Evolutionary conservation across 192 early-diverging fungal species (phyloP), one percentile per base, ranked within the genome.

Genomic region (Chytriomyces sp.): DNA sequence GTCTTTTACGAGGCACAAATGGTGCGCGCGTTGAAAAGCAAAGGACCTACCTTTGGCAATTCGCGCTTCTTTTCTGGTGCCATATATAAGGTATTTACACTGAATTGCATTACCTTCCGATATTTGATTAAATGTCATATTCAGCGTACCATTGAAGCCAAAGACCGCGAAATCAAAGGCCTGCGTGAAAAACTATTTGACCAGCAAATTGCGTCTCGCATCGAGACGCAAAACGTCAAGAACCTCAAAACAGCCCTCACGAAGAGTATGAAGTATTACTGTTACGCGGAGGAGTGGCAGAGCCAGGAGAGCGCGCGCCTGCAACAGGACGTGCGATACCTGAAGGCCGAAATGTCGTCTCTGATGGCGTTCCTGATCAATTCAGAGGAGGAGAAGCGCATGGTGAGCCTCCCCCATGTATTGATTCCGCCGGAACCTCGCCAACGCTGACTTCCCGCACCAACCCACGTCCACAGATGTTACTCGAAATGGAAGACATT

Each of bases 241-340:
- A 75, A 79, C 67, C 64, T 88, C 26, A 53, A 78, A 52, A 63
- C 38, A 0, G 86, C 85, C 0, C 60, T 88, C 17, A 81, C 77
- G 39, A 76, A 75, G 57, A 76, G 79, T 4, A 79, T 88, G 62
- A 81, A 83, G 55, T 88, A 87, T 68, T 86, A 88, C 66, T 73
- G 75, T 25, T 85, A 79, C 58, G 86, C 86, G 7, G 86, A 88
- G 74, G 85, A 86, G 54, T 88, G 86, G 86, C 85, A 87, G 66
- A 60, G 57, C 37, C 53, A 40, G 8, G 84, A 88, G 64, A 79
- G 80, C 63, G 40, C 70, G 3, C 59, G 83, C n/a, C 63, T 88
- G 63, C 78, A 82, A 56, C 62, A 73, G 32, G 82, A 86, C 63
- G 74, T 87, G n/a, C 69, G 78, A 39, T 64, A 76, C 55, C 59